Conservation (phyloP, 441 rosid species). For the Erodium trifolium region DNA sequence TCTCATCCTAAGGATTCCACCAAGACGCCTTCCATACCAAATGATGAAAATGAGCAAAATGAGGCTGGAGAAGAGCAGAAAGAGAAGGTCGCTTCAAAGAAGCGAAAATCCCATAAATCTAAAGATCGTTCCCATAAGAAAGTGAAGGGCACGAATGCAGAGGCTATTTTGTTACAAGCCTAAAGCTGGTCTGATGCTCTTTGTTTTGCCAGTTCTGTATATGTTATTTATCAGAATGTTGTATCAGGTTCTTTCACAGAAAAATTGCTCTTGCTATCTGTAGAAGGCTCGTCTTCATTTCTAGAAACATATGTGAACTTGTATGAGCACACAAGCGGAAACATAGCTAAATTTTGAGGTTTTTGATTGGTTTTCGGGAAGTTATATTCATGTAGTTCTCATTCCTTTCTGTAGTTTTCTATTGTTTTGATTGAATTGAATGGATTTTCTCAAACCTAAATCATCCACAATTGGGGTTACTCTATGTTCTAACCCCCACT, state of each 20-base stretch:
- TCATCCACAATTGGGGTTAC: no score
- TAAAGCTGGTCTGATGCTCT: constrained; percentile 6
- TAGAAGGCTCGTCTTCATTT: neutral
- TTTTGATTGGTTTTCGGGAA: no score
- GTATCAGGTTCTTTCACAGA: neutral
- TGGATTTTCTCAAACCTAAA: no score
- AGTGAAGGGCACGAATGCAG: constrained; percentile 29
- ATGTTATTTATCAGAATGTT: constrained; percentile 1
- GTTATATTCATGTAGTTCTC: no score
- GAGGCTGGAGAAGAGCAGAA: constrained; percentile 15
- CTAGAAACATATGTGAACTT: neutral
- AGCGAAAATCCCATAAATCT: constrained; percentile 50
- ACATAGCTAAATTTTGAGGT: no score
- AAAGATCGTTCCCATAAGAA: constrained; percentile 51
- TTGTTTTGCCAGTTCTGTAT: neutral
- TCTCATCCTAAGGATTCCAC: constrained; percentile 1
- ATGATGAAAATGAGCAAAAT: no score
- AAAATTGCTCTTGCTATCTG: neutral
- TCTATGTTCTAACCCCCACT: no score
- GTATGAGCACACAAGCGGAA: neutral
- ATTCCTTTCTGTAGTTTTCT: no score
- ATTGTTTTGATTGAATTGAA: no score
- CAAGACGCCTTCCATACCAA: no score
- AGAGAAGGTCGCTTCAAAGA: constrained; percentile 37
- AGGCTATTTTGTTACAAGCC: constrained; percentile 24